Evolutionary conservation across 768 basidiomycete genomes (phyloP).

Genomic region (Tricholoma sp.): DNA sequence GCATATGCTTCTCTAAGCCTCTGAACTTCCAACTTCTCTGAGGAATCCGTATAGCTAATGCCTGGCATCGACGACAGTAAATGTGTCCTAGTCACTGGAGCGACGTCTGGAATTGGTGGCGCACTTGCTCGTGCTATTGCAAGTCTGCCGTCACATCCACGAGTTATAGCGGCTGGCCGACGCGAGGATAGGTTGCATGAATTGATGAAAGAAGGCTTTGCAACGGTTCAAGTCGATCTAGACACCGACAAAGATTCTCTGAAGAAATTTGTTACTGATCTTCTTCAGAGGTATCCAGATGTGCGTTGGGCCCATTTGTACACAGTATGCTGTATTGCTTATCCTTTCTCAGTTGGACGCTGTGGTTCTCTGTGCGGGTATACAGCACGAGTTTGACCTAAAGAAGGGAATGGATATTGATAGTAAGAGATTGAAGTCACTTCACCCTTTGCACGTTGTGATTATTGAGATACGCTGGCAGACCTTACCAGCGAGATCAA

Average conservation of each 20-base stretch:
- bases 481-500: slow-evolving; percentile 43
- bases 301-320: slow-evolving; percentile 23
- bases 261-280: slow-evolving; percentile 34
- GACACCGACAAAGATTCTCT: slow-evolving; percentile 31
- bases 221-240: slow-evolving; percentile 40
- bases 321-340: neutral
- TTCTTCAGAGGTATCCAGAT: slow-evolving; percentile 43
- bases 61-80: slow-evolving; percentile 11
- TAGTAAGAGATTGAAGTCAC: slow-evolving; percentile 21
- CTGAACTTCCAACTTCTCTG: neutral
- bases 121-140: slow-evolving; percentile 48
- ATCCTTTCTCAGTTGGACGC: slow-evolving; percentile 42
- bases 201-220: slow-evolving; percentile 34
- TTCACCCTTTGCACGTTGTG: neutral
- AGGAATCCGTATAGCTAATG: neutral
- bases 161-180: slow-evolving; percentile 47
- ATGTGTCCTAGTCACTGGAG: slow-evolving; percentile 19
- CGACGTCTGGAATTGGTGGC: slow-evolving; percentile 30
- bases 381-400: slow-evolving; percentile 48
- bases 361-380: slow-evolving; percentile 46
- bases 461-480: slow-evolving; percentile 15
- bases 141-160: slow-evolving; percentile 40
- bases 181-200: slow-evolving; percentile 51
- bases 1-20: neutral
- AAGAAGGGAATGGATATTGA: slow-evolving; percentile 36